phyloP scores from a whole-genome alignment of 2,329 filamentous ascomycete genomes.

The Scedosporium boydii region DNA sequence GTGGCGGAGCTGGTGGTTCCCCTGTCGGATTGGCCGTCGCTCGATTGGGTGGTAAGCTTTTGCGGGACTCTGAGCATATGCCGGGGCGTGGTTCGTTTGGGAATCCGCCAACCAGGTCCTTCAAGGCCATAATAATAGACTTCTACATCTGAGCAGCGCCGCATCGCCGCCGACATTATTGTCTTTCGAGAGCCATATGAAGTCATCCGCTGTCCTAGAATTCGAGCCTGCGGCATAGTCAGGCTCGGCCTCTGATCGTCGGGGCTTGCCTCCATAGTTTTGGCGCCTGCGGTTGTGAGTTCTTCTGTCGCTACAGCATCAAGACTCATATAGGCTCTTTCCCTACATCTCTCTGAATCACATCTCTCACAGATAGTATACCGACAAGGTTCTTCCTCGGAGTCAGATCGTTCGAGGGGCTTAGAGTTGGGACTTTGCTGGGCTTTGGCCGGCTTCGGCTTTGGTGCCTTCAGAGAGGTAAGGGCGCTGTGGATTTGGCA shows the following conservation, averaged over 20 bases:
- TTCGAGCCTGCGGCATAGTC: no score
- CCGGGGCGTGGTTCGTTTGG: background rate
- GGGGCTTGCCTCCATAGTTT: background rate
- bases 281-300: background rate
- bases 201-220: background rate
- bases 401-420: no score
- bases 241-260: no score
- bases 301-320: no score
- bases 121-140: background rate
- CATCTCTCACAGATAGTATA: no score
- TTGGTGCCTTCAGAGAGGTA: background rate
- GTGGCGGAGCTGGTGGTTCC: background rate
- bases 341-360: no score
- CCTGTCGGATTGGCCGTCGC: background rate
- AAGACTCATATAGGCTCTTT: no score
- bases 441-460: no score
- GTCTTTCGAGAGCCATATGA: background rate
- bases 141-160: background rate
- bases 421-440: no score
- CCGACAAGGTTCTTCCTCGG: no score
- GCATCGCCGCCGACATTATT: background rate
- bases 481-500: conserved; percentile 3
- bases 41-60: background rate
- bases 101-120: background rate
- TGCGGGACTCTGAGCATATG: background rate